These are phyloP conservation scores for Leishmania turanica DNA, from an alignment of 208 protist genomes.

Conservation along the genomic window DNA sequence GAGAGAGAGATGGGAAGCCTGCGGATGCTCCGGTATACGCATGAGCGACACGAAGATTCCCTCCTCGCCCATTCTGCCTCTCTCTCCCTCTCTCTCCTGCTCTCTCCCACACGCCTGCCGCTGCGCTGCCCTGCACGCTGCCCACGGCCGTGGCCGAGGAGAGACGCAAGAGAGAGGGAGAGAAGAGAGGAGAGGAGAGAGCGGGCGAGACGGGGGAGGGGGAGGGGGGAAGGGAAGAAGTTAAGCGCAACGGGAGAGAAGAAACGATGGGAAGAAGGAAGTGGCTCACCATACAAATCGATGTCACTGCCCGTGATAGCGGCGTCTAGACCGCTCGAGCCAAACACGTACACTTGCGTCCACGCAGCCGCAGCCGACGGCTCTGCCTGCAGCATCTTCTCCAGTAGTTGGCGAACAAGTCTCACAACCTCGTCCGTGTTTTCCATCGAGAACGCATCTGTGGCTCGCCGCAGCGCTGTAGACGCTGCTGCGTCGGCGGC, in stretches of 20 bases:
- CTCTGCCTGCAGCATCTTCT: constrained; percentile 15
- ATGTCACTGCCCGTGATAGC: constrained; percentile 85
- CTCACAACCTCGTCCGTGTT: constrained; percentile 27
- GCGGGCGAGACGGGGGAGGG: not conserved
- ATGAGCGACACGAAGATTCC: not conserved
- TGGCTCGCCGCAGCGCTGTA: constrained; percentile 14
- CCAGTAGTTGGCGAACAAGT: constrained; percentile 24
- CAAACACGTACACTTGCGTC: constrained; percentile 65
- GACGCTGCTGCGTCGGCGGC: constrained; percentile 13
- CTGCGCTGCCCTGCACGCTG: not conserved
- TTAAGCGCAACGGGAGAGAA: not conserved
- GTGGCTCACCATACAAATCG: constrained; percentile 92
- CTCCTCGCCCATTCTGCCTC: not conserved
- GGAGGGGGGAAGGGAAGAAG: constrained; percentile 9
- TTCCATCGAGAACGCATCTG: constrained; percentile 26
- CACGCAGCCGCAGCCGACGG: constrained; percentile 34
- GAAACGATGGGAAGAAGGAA: constrained; percentile 6
- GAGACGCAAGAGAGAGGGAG: not conserved
- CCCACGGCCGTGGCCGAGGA: not conserved
- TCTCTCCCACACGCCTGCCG: not conserved
- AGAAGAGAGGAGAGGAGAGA: constrained; percentile 4
- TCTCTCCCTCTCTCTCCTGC: not conserved
- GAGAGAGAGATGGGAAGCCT: not conserved
- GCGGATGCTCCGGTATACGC: not conserved
- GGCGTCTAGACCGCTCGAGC: constrained; percentile 77